These are phyloP conservation scores for Galerina sulciceps DNA, from an alignment of 768 basidiomycete genomes.

Conservation along the genomic window DNA sequence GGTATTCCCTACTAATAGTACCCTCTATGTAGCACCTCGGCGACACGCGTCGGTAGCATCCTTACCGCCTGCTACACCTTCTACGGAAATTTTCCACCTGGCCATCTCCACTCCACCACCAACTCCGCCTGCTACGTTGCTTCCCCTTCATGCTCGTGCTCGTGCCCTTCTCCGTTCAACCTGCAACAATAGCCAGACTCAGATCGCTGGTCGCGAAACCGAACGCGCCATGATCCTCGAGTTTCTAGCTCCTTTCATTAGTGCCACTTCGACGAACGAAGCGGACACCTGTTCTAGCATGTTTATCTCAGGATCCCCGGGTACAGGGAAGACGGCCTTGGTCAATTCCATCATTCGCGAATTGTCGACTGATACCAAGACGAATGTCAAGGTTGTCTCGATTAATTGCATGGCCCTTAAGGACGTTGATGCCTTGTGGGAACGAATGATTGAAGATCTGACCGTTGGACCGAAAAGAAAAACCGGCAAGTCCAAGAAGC, in stretches of 20 bases:
- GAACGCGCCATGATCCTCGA: constrained; percentile 63
- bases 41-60: constrained; percentile 54
- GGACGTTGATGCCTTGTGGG: constrained; percentile 72
- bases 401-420: constrained; percentile 85
- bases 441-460: constrained; percentile 64
- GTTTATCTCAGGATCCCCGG: constrained; percentile 93
- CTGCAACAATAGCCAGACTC: constrained; percentile 52
- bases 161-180: constrained; percentile 76
- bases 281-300: constrained; percentile 48
- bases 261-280: constrained; percentile 27
- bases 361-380: constrained; percentile 35
- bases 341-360: constrained; percentile 65
- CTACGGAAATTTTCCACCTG: constrained; percentile 44
- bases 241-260: constrained; percentile 64
- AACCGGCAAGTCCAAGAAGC: constrained; percentile 39
- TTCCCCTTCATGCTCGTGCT: constrained; percentile 59
- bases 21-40: constrained; percentile 38
- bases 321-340: constrained; percentile 90
- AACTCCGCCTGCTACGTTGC: constrained; percentile 55
- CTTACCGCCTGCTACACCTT: constrained; percentile 48
- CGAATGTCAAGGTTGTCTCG: constrained; percentile 51
- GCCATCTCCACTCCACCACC: constrained; percentile 63
- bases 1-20: constrained; percentile 12
- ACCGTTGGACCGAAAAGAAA: constrained; percentile 37
- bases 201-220: constrained; percentile 68